Conservation (phyloP, 2,329 filamentous ascomycete genomes). For the Neonectria punicea region DNA sequence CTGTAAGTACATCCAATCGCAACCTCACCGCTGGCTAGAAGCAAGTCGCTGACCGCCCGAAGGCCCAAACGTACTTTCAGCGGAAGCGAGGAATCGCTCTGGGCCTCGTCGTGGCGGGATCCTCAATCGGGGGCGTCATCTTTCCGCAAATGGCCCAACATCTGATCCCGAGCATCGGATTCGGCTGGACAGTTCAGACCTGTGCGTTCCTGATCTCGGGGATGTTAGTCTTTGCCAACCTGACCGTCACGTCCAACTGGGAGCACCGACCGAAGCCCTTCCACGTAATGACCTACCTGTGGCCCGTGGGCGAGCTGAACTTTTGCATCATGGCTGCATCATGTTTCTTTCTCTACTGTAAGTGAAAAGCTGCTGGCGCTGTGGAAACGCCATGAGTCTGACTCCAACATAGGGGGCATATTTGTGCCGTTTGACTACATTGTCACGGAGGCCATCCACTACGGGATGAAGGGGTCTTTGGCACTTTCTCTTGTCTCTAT, state of each 20-base stretch:
- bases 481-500: constrained; percentile 31
- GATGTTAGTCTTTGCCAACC: constrained; percentile 33
- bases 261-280: constrained; percentile 23
- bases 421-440: constrained; percentile 35
- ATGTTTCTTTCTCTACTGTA: constrained; percentile 33
- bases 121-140: constrained; percentile 63
- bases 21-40: neutral
- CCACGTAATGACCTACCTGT: constrained; percentile 22
- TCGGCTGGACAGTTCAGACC: constrained; percentile 64
- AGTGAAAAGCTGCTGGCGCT: neutral
- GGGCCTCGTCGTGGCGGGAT: constrained; percentile 67
- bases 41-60: neutral
- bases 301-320: constrained; percentile 21
- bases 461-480: constrained; percentile 28
- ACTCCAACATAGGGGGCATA: constrained; percentile 26
- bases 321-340: constrained; percentile 30
- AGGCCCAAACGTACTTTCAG: constrained; percentile 34
- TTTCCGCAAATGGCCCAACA: constrained; percentile 49
- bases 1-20: constrained; percentile 17
- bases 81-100: constrained; percentile 64
- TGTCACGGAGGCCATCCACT: constrained; percentile 29
- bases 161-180: constrained; percentile 36
- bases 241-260: constrained; percentile 33
- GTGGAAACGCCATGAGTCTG: neutral
- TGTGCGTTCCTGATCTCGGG: constrained; percentile 59